Conservation (phyloP, 352 stramenopile genomes). For the Globisporangium recalcitrans region DNA sequence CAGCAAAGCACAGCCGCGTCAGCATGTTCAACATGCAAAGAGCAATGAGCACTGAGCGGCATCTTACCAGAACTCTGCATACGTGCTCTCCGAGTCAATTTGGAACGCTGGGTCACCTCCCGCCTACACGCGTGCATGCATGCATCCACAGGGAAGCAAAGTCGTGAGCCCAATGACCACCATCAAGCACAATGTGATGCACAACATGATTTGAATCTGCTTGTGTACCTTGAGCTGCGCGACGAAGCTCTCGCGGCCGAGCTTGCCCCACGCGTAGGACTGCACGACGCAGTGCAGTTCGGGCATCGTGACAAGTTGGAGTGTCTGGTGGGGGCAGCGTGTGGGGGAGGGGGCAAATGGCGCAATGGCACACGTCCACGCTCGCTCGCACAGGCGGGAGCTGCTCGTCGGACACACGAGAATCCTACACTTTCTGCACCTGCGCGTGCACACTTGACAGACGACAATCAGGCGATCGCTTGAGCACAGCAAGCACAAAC, state of each 20-base stretch:
- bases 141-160: not conserved
- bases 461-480: conserved; percentile 1
- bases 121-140: conserved; percentile 20
- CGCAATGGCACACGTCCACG: conserved; percentile 5
- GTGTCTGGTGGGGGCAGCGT: not conserved
- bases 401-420: not conserved
- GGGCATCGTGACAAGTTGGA: conserved; percentile 35
- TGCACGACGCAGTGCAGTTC: conserved; percentile 82
- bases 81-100: conserved; percentile 40
- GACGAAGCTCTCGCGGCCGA: conserved; percentile 72
- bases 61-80: conserved; percentile 87
- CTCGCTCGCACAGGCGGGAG: not conserved
- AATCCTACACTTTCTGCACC: conserved; percentile 8
- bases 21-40: conserved; percentile 9
- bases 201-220: not conserved
- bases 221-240: conserved; percentile 78
- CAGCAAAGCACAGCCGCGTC: conserved; percentile 4
- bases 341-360: conserved; percentile 1
- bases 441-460: not conserved
- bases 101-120: conserved; percentile 42
- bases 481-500: not conserved
- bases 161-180: not conserved
- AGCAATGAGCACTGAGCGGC: not conserved
- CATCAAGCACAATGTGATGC: not conserved
- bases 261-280: conserved; percentile 90